These are phyloP conservation scores for Phytophthora tubulina DNA, from an alignment of 352 stramenopile genomes.

Conservation along the genomic window DNA sequence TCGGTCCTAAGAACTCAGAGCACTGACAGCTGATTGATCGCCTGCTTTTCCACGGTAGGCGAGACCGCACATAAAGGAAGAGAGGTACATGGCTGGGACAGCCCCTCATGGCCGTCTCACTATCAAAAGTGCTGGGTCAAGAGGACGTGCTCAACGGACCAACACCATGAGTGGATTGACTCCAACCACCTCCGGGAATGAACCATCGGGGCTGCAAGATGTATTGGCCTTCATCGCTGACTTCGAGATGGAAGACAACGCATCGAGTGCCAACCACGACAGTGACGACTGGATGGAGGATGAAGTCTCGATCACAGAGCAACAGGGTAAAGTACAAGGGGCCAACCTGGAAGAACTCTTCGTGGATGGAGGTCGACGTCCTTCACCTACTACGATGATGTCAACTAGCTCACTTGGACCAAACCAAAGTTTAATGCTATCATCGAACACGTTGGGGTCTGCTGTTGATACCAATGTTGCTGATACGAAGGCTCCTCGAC, in stretches of 20 bases:
- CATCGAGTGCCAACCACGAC: slow-evolving; percentile 6
- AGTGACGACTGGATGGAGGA: slow-evolving; percentile 21
- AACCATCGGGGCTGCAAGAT: slow-evolving; percentile 34
- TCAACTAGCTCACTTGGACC: neutral
- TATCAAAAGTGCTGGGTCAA: slow-evolving; percentile 26
- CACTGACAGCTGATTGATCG: slow-evolving; percentile 27
- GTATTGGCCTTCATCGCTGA: slow-evolving; percentile 43
- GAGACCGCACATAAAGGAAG: neutral
- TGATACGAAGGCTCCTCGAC: slow-evolving; percentile 5
- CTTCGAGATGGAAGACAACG: slow-evolving; percentile 40
- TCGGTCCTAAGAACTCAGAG: slow-evolving; percentile 10
- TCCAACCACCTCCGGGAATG: slow-evolving; percentile 18
- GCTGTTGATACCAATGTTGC: neutral
- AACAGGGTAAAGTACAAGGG: neutral
- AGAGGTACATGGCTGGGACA: slow-evolving; percentile 33
- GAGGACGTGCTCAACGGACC: neutral
- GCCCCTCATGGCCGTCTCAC: slow-evolving; percentile 15
- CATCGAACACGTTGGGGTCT: neutral
- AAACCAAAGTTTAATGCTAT: neutral
- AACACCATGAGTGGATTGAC: slow-evolving; percentile 30
- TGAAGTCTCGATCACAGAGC: neutral
- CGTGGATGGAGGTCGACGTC: neutral
- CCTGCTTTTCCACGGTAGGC: slow-evolving; percentile 4
- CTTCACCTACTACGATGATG: neutral
- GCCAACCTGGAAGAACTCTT: slow-evolving; percentile 18